Conservation (phyloP, 164 flowering plant genomes). For the Houttuynia cordata region DNA sequence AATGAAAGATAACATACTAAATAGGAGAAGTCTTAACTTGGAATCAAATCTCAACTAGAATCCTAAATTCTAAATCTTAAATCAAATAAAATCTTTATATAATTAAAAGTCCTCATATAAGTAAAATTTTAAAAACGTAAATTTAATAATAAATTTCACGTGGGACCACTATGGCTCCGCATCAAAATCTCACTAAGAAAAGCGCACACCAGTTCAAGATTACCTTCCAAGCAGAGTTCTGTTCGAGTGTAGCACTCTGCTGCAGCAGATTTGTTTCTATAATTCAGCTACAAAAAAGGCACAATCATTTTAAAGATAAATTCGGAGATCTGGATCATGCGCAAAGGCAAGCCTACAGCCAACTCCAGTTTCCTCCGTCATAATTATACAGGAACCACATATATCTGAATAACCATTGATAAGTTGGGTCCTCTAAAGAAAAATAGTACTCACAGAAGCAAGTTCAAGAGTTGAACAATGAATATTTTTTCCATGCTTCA, state of each 20-base stretch:
- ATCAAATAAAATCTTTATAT: too few relatives aligned
- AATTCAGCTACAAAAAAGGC: slow-evolving; percentile 56
- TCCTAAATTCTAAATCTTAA: too few relatives aligned
- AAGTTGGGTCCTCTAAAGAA: neutral
- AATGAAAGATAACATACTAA: too few relatives aligned
- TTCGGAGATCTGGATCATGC: neutral
- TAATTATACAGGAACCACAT: neutral
- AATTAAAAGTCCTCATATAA: too few relatives aligned
- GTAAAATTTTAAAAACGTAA: too few relatives aligned
- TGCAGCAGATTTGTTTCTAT: slow-evolving; percentile 95
- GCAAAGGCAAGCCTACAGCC: neutral
- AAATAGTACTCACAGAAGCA: slow-evolving; percentile 69
- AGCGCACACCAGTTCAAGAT: neutral
- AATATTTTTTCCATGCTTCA: slow-evolving; percentile 88
- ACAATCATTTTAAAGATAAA: neutral
- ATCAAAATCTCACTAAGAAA: too few relatives aligned
- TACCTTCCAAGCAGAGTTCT: slow-evolving; percentile 94
- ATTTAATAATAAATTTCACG: too few relatives aligned
- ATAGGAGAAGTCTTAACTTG: too few relatives aligned
- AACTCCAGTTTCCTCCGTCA: neutral
- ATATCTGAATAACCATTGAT: too few relatives aligned
- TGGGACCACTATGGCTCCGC: too few relatives aligned
- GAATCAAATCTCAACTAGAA: too few relatives aligned
- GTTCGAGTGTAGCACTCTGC: slow-evolving; percentile 81
- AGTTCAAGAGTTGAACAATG: slow-evolving; percentile 92